Evolutionary conservation across 768 basidiomycete species (phyloP), one percentile per base, ranked within the genome.

Genomic region (Paxillus ammoniavirescens): DNA sequence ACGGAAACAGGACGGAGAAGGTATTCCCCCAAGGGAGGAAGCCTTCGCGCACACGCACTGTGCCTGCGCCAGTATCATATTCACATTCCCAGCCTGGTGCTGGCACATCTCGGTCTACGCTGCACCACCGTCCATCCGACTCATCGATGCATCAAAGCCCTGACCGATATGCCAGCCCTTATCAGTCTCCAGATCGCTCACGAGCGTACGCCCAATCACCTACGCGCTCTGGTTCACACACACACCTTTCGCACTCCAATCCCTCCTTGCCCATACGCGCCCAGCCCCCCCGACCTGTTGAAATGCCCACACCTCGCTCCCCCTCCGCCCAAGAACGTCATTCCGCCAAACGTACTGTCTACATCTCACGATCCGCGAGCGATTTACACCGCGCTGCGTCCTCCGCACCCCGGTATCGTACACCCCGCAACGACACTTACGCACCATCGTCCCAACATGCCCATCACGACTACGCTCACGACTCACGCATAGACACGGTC

Each of bases 331-430:
- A n/a, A 40, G 56, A 50, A 37, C 56, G 33, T 5, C 61, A 54
- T 8, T 42, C 61, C 5, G 54, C 47, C 14, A 57, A 63, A 40
- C 53, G n/a, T 6, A 53, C 47, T 1, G 48, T 54, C 13, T 55
- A 50, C 55, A 46, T 56, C 37, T 64, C 64, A 18, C 66, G 58
- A 15, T 64, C 66, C 1, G 64, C 68, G 4, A 54, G 60, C 40
- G 68, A 70, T 44, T 50, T 66, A 44, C 53, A 61, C 45, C 42
- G 52, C 12, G 42, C 58, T 8, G n/a, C 44, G 5, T 40, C 53
- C 23, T 30, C 31, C 1, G 21, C 8, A 6, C 28, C 38, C 1
- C 52, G 42, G 13, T 30, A 48, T 42, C 58, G 42, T 6, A 14
- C 33, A 4, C 52, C 49, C 12, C 40, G 17, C 21, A 13, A 42